phyloP scores from a whole-genome alignment of 2,329 filamentous ascomycete species.

The Hawksworthiomyces lignivorus region DNA sequence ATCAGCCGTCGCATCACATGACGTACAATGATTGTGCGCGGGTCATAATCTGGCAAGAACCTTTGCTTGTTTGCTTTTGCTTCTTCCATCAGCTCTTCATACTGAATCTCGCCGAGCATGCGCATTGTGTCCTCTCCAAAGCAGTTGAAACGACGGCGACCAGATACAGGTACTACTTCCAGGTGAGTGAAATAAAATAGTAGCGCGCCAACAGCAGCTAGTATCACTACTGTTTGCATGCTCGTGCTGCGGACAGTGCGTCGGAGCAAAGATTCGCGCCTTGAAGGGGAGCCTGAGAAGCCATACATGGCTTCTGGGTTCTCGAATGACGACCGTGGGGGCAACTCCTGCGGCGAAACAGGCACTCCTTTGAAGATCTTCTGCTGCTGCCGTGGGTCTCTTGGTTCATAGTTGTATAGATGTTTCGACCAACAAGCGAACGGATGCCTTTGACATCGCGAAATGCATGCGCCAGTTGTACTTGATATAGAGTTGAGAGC shows the following conservation, averaged over 20 bases:
- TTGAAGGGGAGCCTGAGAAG: not conserved
- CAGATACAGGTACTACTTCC: constrained; percentile 65
- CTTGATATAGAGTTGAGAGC: no score
- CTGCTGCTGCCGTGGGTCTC: not conserved
- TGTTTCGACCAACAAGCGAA: no score
- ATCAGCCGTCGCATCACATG: constrained; percentile 60
- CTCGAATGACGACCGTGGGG: constrained; percentile 10
- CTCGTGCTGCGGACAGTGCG: constrained; percentile 18
- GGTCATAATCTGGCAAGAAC: constrained; percentile 54
- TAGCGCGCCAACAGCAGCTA: constrained; percentile 36
- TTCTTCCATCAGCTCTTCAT: constrained; percentile 48
- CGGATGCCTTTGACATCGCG: no score
- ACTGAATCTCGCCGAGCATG: constrained; percentile 43
- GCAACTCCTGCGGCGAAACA: constrained; percentile 11
- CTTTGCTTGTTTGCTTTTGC: constrained; percentile 42
- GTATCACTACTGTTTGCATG: constrained; percentile 32
- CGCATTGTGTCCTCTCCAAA: constrained; percentile 49
- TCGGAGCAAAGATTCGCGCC: constrained; percentile 1
- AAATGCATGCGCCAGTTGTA: no score
- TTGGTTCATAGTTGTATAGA: constrained; percentile 13
- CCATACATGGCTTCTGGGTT: not conserved
- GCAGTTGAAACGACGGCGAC: constrained; percentile 66
- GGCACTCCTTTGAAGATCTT: constrained; percentile 10
- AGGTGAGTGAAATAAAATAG: constrained; percentile 61
- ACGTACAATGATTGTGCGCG: constrained; percentile 47